Percentiles rank a stretch among this genome's conserved stretches.
Evolutionary conservation across 768 basidiomycete genomes (phyloP).

Genomic region (Suillus fuscotomentosus): DNA sequence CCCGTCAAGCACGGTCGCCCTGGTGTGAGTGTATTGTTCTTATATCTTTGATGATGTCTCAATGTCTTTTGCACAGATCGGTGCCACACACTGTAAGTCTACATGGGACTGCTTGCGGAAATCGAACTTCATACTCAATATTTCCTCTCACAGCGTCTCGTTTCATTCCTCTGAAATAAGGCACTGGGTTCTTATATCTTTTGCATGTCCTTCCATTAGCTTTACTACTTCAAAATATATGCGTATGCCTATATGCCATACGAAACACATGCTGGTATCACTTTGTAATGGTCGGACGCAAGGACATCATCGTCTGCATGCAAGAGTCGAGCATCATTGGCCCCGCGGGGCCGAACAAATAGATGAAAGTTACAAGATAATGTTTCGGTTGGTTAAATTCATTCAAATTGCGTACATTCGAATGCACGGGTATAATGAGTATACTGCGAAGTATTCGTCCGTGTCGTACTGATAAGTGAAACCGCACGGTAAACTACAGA

Average conservation of each 20-base stretch:
- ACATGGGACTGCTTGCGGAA: not conserved
- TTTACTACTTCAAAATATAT: constrained; percentile 31
- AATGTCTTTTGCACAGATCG: constrained; percentile 49
- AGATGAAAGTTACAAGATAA: constrained; percentile 6
- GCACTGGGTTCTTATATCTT: constrained; percentile 18
- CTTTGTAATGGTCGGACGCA: not conserved
- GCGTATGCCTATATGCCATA: constrained; percentile 34
- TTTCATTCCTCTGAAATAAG: constrained; percentile 97
- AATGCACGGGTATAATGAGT: constrained; percentile 57
- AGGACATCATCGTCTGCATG: not conserved
- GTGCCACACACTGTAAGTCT: constrained; percentile 84
- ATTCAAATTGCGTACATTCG: constrained; percentile 39
- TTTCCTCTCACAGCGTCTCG: constrained; percentile 55
- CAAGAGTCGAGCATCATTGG: not conserved
- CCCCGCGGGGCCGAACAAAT: not conserved
- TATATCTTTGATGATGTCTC: constrained; percentile 12
- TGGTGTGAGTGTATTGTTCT: constrained; percentile 68
- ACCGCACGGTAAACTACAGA: constrained; percentile 60
- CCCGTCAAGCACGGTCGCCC: constrained; percentile 99
- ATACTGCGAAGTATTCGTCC: constrained; percentile 61
- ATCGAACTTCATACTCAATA: not conserved
- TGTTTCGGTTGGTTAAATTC: constrained; percentile 16
- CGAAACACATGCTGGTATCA: constrained; percentile 11
- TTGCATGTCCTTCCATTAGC: constrained; percentile 26
- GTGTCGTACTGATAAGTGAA: constrained; percentile 50